Evolutionary conservation across 139 green algal species (phyloP).

Genomic region (Spirogloea muscicola): DNA sequence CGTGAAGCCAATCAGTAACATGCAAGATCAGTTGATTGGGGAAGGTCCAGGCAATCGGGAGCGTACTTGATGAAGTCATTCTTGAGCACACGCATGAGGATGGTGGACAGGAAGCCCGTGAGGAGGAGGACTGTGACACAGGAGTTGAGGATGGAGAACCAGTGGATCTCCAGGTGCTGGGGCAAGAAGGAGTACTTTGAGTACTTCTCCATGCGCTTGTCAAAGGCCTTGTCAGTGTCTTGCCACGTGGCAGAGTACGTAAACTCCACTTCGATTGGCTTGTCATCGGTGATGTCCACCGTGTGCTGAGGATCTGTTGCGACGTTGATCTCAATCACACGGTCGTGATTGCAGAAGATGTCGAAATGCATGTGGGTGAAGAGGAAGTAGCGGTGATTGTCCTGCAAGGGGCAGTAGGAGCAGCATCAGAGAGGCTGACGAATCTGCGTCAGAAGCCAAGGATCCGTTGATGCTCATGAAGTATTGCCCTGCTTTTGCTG

Average conservation of each 20-base stretch:
- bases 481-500: no score
- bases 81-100: conserved; percentile 61
- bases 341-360: conserved; percentile 59
- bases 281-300: conserved; percentile 59
- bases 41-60: no score
- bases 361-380: conserved; percentile 65
- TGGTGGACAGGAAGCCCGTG: conserved; percentile 59
- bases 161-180: conserved; percentile 67
- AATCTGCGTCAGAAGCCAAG: no score
- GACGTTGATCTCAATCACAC: conserved; percentile 80
- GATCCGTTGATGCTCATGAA: no score
- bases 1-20: no score
- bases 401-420: no score
- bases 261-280: conserved; percentile 50
- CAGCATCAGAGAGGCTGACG: no score
- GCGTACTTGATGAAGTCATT: conserved; percentile 65
- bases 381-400: conserved; percentile 56
- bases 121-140: conserved; percentile 62
- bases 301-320: conserved; percentile 63
- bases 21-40: no score
- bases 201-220: conserved; percentile 61
- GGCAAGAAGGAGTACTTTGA: conserved; percentile 58
- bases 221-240: conserved; percentile 53
- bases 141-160: conserved; percentile 62
- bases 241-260: conserved; percentile 59